Evolutionary conservation across 2,329 filamentous ascomycete species (phyloP), one percentile per base, ranked within the genome.

Genomic region (Diaporthe sp.): DNA sequence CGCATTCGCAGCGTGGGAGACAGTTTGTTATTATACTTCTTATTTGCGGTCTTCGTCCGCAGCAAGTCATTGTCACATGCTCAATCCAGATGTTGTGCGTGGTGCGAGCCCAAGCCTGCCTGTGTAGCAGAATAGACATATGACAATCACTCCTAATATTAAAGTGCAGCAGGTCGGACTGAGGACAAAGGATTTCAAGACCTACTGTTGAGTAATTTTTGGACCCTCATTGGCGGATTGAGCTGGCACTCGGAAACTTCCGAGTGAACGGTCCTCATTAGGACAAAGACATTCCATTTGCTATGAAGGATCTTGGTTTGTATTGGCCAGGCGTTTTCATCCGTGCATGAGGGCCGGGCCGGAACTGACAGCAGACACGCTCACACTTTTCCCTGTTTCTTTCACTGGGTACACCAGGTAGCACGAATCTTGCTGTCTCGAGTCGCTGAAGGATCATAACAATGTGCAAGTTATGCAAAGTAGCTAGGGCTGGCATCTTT

Each of bases 401-500:
- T 28, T 61, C 55, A 58, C n/a, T 58, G 17, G 5, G 33, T n/a
- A 33, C 10, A 9, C 7, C 7, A 58, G 33, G 33, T 10, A 12
- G 12, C 33, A 30, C n/a, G 55, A 22, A 58, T 9, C 19, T 22
- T 35, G 10, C 7, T 6, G 54, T 3, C 30, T 38, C 2, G n/a
- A 38, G 7, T 6, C 6, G 22, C 38, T 28, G 19, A 35, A n/a
- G 33, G 13, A 13, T 22, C 12, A 15, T n/a, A 10, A 38, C 15
- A 13, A 3, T 15, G 33, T 35, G 55, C 33, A 58, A 22, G 22
- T 42, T 42, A 7, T n/a, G 45, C 45, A n/a, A 22, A 10, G 7
- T n/a, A 19, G 4, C n/a, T n/a, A n/a, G n/a, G n/a, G n/a, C n/a
- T n/a, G 22, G 17, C 2, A 1, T 0, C n/a, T 22, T 8, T 22